Conservation (phyloP, 345 rosid genomes). For the Salix suchowensis region DNA sequence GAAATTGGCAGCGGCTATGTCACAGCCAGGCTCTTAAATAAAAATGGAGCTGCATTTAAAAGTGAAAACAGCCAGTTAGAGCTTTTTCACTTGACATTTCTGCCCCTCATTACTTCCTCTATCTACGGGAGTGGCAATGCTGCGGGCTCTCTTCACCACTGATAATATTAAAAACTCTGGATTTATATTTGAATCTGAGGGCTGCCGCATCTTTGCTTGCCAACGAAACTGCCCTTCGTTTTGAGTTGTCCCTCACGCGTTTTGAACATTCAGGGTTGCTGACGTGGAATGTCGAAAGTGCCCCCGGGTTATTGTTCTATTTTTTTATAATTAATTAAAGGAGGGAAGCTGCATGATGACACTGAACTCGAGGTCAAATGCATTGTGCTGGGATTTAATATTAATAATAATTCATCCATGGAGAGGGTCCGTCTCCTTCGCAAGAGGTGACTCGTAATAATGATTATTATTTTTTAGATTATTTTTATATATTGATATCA, state of each 20-base stretch:
- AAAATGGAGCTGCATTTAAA: background rate
- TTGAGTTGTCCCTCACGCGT: constrained; percentile 6
- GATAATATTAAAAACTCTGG: background rate
- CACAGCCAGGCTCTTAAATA: background rate
- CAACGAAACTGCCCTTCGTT: constrained; percentile 5
- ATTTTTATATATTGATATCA: too few species aligned
- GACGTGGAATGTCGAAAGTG: background rate
- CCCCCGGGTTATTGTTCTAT: background rate
- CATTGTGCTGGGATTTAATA: background rate
- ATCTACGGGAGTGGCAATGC: background rate
- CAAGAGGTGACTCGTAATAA: too few species aligned
- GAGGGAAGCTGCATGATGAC: background rate
- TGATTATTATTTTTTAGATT: too few species aligned
- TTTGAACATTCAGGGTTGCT: background rate
- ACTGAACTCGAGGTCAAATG: background rate
- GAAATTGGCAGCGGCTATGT: background rate
- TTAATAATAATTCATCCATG: too few species aligned
- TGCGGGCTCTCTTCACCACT: too few species aligned
- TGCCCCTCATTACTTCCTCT: background rate
- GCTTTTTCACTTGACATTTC: background rate
- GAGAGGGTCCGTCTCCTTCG: too few species aligned
- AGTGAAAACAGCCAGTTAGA: background rate
- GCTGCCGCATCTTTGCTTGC: background rate
- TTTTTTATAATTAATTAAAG: too few species aligned
- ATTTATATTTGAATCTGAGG: background rate